Conservation (phyloP, 1,284 basidiomycete genomes). For the Phlebopus sp. region DNA sequence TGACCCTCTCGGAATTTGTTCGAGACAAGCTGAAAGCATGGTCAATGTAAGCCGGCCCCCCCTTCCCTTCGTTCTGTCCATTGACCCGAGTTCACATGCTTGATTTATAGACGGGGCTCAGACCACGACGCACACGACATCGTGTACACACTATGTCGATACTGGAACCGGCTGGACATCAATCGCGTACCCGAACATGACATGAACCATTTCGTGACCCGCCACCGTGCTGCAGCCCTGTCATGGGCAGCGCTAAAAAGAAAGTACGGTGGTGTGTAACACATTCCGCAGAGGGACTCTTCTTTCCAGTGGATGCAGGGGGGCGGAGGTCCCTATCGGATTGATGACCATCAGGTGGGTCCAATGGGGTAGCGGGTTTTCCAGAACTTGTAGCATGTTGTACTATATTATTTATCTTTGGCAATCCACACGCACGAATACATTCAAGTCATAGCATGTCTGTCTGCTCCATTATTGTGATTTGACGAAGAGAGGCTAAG, state of each 20-base stretch:
- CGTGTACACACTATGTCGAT: slow-evolving; percentile 59
- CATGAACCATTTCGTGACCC: slow-evolving; percentile 67
- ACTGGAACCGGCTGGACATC: slow-evolving; percentile 75
- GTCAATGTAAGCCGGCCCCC: slow-evolving; percentile 55
- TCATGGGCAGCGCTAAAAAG: slow-evolving; percentile 68
- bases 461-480: not conserved
- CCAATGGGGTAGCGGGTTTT: slow-evolving; percentile 15
- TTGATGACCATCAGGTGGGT: slow-evolving; percentile 20
- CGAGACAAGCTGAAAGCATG: slow-evolving; percentile 75
- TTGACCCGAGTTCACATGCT: slow-evolving; percentile 7
- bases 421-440: slow-evolving; percentile 12
- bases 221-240: slow-evolving; percentile 51
- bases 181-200: slow-evolving; percentile 78
- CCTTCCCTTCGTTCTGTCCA: not conserved
- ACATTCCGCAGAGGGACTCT: slow-evolving; percentile 1
- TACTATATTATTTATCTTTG: slow-evolving; percentile 22
- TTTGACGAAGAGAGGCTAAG: not conserved
- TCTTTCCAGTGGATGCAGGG: not conserved
- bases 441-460: not conserved
- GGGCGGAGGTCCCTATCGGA: slow-evolving; percentile 27
- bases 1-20: slow-evolving; percentile 76
- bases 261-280: slow-evolving; percentile 62
- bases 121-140: slow-evolving; percentile 74
- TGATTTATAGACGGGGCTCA: slow-evolving; percentile 49
- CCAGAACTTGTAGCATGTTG: slow-evolving; percentile 20